Evolutionary conservation across 257 asterid species (phyloP).

Genomic region (Capsicum chinense): DNA sequence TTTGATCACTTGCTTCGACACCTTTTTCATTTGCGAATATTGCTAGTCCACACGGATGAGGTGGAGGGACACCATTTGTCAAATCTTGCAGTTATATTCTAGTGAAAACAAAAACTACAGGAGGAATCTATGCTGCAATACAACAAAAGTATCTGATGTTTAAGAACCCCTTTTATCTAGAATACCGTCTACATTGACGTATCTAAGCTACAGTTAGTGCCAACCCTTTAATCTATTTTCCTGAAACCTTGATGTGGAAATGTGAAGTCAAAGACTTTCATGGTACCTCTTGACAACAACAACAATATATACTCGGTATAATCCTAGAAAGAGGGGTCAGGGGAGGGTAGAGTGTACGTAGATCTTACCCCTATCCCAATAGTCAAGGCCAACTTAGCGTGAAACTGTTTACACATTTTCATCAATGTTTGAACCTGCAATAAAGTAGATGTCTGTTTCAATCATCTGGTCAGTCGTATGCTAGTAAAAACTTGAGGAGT

Average conservation of each 20-base stretch:
- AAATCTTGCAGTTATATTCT: conserved; percentile 34
- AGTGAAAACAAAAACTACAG: conserved; percentile 32
- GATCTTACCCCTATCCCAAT: no score
- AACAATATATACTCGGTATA: no score
- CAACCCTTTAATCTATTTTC: conserved; percentile 4
- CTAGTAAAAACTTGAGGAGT: conserved; percentile 21
- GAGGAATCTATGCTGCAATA: conserved; percentile 37
- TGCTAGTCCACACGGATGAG: not conserved
- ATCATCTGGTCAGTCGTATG: not conserved
- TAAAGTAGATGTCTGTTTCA: not conserved
- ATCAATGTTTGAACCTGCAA: not conserved
- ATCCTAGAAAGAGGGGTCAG: no score
- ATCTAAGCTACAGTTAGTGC: not conserved
- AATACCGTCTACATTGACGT: not conserved
- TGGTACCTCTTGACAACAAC: no score
- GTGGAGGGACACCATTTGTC: conserved; percentile 44
- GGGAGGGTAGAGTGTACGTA: no score
- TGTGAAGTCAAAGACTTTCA: not conserved
- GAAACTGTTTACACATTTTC: not conserved
- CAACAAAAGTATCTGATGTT: conserved; percentile 28
- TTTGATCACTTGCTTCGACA: not conserved
- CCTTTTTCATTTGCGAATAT: conserved; percentile 36
- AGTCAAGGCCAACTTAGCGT: not conserved
- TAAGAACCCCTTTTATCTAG: conserved; percentile 46
- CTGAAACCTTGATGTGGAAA: not conserved